Conservation (phyloP, 805 yeast species). For the Teunomyces funiuensis region DNA sequence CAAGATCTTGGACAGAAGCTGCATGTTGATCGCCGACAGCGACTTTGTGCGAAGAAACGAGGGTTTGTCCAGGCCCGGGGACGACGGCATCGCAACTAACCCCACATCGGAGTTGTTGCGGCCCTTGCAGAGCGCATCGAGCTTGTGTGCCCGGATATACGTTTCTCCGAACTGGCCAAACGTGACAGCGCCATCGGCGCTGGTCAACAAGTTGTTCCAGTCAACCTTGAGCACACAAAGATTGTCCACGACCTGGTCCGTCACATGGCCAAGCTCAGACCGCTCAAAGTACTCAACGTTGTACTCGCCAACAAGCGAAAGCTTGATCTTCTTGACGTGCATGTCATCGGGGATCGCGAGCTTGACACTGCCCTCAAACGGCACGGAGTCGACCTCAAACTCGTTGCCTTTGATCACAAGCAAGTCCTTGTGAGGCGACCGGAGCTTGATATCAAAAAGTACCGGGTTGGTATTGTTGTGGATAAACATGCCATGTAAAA, state of each 20-base stretch:
- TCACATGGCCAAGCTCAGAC: slow-evolving; percentile 25
- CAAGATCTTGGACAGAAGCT: slow-evolving; percentile 7
- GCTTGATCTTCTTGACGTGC: slow-evolving; percentile 37
- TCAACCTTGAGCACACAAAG: slow-evolving; percentile 41
- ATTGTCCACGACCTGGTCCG: slow-evolving; percentile 38
- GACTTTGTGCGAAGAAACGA: slow-evolving; percentile 30
- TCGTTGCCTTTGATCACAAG: slow-evolving; percentile 45
- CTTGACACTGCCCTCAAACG: slow-evolving; percentile 48
- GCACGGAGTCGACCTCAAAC: slow-evolving; percentile 43
- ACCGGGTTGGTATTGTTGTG: slow-evolving; percentile 22
- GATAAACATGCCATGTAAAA: slow-evolving; percentile 20
- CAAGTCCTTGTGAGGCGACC: slow-evolving; percentile 41
- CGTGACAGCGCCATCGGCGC: slow-evolving; percentile 35
- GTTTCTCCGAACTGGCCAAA: slow-evolving; percentile 45
- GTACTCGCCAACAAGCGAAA: slow-evolving; percentile 44
- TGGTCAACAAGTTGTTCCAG: slow-evolving; percentile 49
- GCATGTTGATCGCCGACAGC: slow-evolving; percentile 22
- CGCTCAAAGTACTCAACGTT: slow-evolving; percentile 41
- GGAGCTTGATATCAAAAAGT: slow-evolving; percentile 38
- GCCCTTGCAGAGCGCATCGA: slow-evolving; percentile 17
- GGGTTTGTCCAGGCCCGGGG: slow-evolving; percentile 19
- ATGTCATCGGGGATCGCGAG: slow-evolving; percentile 44
- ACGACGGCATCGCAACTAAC: not conserved
- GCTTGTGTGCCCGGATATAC: slow-evolving; percentile 20
- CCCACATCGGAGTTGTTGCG: slow-evolving; percentile 9